Base-by-base conservation (phyloP, 805 yeast genomes). In the Zygoascus biomembranicola region DNA sequence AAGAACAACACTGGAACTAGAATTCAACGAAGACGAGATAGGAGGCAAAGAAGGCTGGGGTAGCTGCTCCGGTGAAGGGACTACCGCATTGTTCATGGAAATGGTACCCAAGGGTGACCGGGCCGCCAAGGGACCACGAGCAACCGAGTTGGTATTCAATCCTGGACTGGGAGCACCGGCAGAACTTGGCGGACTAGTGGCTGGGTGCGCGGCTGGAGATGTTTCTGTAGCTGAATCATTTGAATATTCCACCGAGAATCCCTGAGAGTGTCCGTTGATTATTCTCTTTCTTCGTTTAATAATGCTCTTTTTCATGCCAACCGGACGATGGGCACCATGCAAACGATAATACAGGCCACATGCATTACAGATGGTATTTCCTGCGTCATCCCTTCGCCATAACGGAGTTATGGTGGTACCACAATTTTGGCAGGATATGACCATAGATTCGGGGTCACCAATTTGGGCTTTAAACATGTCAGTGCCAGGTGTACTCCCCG, bases 291-390 rank as follows among this genome's bases (percentile, higher is more conserved):
- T 74, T 61, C 96, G 76, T 66, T 85, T 86, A 57, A 87, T 87
- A 44, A 87, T 81, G 52, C 77, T 74, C 60, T 84, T 77, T 61
- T 85, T 85, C 85, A 87, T 77, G 54, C 80, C 80, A 16, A 81
- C 82, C 1, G 96, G 95, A 49, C 95, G 73, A 61, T 85, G 90
- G 42, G 73, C 73, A 0, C 92, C 90, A 63, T 87, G 95, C 44
- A 88, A 74, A 54, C 82, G 73, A 67, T 80, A 83, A 66, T 87
- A 88, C 32, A 88, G 69, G 13, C 76, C 96, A 70, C 96, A 87
- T 0, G 96, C 96, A 63, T 87, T 87, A 73, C 96, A 87, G 23
- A 88, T 87, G 26, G 90, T 85, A 61, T 87, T 83, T 3, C 95
- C 95, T 5, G 75, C 75, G 58, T 82, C 90, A 65, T 87, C 90